Base-by-base conservation (phyloP, 2,329 filamentous ascomycete species). In the Colletotrichum tropicale region DNA sequence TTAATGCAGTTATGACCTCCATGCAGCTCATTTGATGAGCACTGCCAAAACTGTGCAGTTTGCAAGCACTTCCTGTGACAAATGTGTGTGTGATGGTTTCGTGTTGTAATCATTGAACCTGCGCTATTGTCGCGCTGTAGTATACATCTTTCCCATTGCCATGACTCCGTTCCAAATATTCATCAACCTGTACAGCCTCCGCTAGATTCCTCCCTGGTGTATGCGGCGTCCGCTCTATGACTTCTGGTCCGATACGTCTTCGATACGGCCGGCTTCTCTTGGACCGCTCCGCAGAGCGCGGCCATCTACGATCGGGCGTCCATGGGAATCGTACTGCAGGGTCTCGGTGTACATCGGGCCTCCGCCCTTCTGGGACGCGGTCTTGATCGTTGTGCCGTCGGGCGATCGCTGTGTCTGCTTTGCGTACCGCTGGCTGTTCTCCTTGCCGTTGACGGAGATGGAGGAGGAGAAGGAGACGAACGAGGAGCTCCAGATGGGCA, bases 391-490 rank as follows among this genome's bases (percentile, higher is more conserved):
- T 30, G 16, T 43, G 18, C 73, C 71, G 26, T 66, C 43, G 56
- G 26, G 70, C 65, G 66, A 60, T 12, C 9, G 12, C 32, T 69
- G 32, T 12, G 48, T 69, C 34, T 69, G 66, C 32, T 26, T 69
- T 7, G 55, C 66, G 69, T 66, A 75, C 21, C 70, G 73, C 43
- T 38, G 71, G 28, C 64, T 64, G 16, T 73, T 34, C 6, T 48
- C 65, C 65, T 68, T 73, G 64, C 73, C 73, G 70, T 75, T 75
- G n/a, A 8, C 12, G 21, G 38, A 68, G 43, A 73, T 6, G 13
- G 73, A 68, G 6, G 73, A 73, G 43, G 70, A 75, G 34, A 75
- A 68, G 58, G 73, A 75, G 1, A 75, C n/a, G n/a, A 48, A 73
- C 1, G 73, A 68, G 6, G 73, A 52, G 56, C 66, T 64, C n/a